Evolutionary conservation across 805 yeast species (phyloP), one percentile per base, ranked within the genome.

Genomic region (Wickerhamiella galacta): DNA sequence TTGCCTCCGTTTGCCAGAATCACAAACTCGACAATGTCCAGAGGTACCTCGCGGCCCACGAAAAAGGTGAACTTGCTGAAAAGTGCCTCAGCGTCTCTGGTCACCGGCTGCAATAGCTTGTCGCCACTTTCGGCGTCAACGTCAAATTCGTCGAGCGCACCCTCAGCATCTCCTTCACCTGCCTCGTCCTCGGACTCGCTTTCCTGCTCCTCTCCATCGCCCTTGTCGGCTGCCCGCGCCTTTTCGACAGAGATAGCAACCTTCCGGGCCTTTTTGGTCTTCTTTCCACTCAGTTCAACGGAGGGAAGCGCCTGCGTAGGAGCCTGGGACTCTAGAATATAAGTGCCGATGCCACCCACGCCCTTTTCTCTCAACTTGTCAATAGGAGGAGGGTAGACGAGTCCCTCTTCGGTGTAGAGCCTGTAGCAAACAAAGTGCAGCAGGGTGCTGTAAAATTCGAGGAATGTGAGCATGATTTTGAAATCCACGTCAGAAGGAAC

Each of bases 401-500:
- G 68, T 40, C 75, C 85, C 21, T 75, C 65, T 45, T 83, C 96
- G 16, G 78, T 70, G 62, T 82, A 90, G 41, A 90, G 67, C 54
- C 79, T 78, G 67, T 53, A 90, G 35, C 87, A 63, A 16, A 77
- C 85, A 52, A 90, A 90, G 51, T 83, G 93, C 49, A 85, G 58
- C 46, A 90, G 60, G 17, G 96, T 87, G 14, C 94, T 75, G 61
- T 90, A 90, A 58, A 90, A 85, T 60, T 90, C 98, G 51, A 90
- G 68, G 59, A 90, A 90, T 1, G 96, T 87, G 50, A 82, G 65
- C 98, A 90, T 90, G 62, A 90, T 82, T 57, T 90, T 70, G 64
- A 90, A 87, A 59, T 90, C 98, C 38, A 90, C 74, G 56, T 90
- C 96, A 28, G 76, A 59, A 30, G 98, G 96, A 45, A 90, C 77